Evolutionary conservation across 1,139 yeast genomes (phyloP), one percentile per base, ranked within the genome.

Genomic region (Kurtzmaniella quercitrusa): DNA sequence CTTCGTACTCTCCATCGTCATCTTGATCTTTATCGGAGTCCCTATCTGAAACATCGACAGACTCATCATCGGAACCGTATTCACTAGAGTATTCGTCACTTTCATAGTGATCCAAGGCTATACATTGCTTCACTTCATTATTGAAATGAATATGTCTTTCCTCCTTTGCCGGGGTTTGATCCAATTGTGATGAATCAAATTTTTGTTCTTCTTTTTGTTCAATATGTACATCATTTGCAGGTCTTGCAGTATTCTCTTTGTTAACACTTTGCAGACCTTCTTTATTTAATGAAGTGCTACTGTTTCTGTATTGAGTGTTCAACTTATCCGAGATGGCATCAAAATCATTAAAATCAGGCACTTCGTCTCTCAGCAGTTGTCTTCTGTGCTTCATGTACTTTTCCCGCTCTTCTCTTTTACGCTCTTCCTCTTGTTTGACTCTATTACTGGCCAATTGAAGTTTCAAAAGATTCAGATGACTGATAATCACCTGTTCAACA

Each of bases 121-220:
- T 80, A 62, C 98, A 91, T 64, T 93, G 98, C 59, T 87, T 91
- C 23, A 93, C 98, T 46, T 90, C 81, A 57, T 89, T 95, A 58
- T 85, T 91, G 65, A 93, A 93, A 65, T 90, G 98, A 46, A 91
- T 90, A 52, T 77, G 93, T 49, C 93, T 75, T 40, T 65, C 69
- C 44, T 64, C 67, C 50, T 64, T 64, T 40, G 27, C 12, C 8
- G 25, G 17, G 7, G 33, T 38, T 11, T 19, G 15, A 23, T 29
- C 21, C 34, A 17, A 18, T 29, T 19, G n/a, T 24, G 27, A 31
- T 19, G 27, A 6, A 14, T 9, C 12, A 25, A 11, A 17, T 24
- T 16, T 21, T 19, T 12, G 31, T 4, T 8, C 17, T 8, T 17
- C 15, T 15, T 9, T 29, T 17, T n/a, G 25, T 19, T 31, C 27